phyloP scores from a whole-genome alignment of 768 basidiomycete species.

The Boletellus sp. region DNA sequence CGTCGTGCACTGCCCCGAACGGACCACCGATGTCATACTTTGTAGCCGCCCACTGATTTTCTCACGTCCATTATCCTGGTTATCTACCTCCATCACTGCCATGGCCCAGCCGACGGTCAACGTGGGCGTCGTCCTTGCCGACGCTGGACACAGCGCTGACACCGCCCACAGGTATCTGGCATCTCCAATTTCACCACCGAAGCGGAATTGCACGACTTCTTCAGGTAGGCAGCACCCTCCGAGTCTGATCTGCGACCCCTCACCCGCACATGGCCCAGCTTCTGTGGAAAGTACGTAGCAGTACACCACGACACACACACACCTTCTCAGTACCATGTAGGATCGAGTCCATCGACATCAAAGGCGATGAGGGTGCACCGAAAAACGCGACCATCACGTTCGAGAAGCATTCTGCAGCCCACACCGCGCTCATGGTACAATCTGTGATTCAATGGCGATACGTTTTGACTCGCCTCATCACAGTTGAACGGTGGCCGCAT shows the following conservation, averaged over 20 bases:
- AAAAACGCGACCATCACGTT: slow-evolving; percentile 72
- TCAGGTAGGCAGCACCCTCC: slow-evolving; percentile 51
- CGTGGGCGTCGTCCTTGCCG: slow-evolving; percentile 29
- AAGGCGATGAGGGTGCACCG: slow-evolving; percentile 37
- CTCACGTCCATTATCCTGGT: slow-evolving; percentile 6
- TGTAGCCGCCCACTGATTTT: neutral
- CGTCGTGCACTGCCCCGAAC: slow-evolving; percentile 11
- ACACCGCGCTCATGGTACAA: slow-evolving; percentile 78
- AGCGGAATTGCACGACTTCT: slow-evolving; percentile 71
- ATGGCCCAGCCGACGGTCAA: slow-evolving; percentile 30
- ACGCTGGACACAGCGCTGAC: neutral
- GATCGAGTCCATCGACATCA: slow-evolving; percentile 63
- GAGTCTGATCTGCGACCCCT: neutral
- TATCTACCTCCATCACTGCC: neutral
- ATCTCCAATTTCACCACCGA: slow-evolving; percentile 66
- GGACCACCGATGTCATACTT: slow-evolving; percentile 12
- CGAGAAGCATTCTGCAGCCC: slow-evolving; percentile 78
- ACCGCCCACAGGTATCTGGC: slow-evolving; percentile 55
- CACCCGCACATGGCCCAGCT: slow-evolving; percentile 40
- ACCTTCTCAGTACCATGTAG: slow-evolving; percentile 32
- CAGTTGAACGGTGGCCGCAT: slow-evolving; percentile 75
- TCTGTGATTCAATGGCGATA: accelerated
- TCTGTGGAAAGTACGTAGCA: slow-evolving; percentile 74
- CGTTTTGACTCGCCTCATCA: neutral
- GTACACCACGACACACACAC: neutral